phyloP scores from a whole-genome alignment of 352 stramenopile species.

The Phytophthora capsici region DNA sequence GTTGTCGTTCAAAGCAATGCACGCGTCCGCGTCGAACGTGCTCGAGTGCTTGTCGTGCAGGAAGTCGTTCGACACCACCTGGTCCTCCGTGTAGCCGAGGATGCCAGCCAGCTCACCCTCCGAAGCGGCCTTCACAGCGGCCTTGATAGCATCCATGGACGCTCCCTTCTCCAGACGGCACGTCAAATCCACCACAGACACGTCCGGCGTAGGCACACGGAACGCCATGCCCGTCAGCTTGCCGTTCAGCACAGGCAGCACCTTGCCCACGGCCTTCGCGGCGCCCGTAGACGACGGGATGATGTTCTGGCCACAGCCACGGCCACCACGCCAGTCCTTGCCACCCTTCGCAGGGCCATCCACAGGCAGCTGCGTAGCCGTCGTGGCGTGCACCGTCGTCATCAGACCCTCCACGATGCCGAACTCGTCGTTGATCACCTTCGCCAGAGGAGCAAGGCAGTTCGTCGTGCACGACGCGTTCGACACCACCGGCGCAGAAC shows the following conservation, averaged over 20 bases:
- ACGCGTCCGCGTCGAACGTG: constrained; percentile 37
- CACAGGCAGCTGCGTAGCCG: constrained; percentile 97
- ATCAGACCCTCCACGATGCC: constrained; percentile 98
- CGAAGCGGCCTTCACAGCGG: constrained; percentile 93
- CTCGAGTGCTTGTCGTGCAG: constrained; percentile 87
- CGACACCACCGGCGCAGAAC: constrained; percentile 95
- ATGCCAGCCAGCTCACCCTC: constrained; percentile 95
- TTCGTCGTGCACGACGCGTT: constrained; percentile 99
- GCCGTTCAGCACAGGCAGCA: constrained; percentile 92
- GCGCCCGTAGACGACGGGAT: constrained; percentile 98
- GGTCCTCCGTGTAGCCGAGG: constrained; percentile 98
- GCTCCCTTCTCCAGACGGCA: constrained; percentile 83
- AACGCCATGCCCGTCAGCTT: constrained; percentile 94
- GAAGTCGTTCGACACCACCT: constrained; percentile 98
- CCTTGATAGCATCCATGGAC: constrained; percentile 98
- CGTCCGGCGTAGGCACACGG: constrained; percentile 89
- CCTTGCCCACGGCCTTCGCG: constrained; percentile 81
- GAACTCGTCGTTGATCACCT: constrained; percentile 99
- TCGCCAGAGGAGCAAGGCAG: constrained; percentile 97
- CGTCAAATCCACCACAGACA: constrained; percentile 92
- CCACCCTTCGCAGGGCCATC: constrained; percentile 93
- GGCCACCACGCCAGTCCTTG: constrained; percentile 98
- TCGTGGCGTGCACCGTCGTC: constrained; percentile 99
- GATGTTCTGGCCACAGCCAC: constrained; percentile 98
- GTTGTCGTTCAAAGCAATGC: constrained; percentile 91